Conservation (phyloP, 305 asterid genomes). For the Lippia alba region DNA sequence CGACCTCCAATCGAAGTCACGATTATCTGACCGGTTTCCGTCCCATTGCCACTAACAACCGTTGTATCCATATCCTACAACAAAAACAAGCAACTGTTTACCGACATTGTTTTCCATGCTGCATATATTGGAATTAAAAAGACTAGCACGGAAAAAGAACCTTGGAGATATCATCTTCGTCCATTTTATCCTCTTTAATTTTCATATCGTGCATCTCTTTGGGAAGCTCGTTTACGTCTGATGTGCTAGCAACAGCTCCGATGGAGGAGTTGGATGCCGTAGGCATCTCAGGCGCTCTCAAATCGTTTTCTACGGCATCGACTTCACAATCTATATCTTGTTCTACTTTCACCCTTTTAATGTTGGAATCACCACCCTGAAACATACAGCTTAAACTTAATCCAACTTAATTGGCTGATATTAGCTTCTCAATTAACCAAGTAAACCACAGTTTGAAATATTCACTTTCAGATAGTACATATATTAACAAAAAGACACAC, state of each 20-base stretch:
- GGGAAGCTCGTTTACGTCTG: conserved; percentile 65
- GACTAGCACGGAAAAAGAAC: conserved; percentile 35
- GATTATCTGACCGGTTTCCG: conserved; percentile 89
- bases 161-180: conserved; percentile 58
- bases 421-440: conserved; percentile 2
- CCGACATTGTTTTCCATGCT: not conserved
- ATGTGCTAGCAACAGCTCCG: conserved; percentile 50
- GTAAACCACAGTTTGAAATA: conserved; percentile 4
- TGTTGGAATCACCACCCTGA: conserved; percentile 74
- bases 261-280: conserved; percentile 48
- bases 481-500: not conserved
- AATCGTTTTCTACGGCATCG: conserved; percentile 45
- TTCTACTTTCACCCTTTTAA: conserved; percentile 79
- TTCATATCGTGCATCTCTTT: conserved; percentile 84
- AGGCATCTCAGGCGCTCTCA: conserved; percentile 40
- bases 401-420: not conserved
- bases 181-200: conserved; percentile 65
- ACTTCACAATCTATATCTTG: conserved; percentile 54
- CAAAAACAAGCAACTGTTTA: not conserved
- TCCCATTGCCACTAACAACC: conserved; percentile 78
- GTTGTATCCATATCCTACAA: conserved; percentile 80
- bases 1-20: conserved; percentile 77
- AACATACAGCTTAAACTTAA: conserved; percentile 27
- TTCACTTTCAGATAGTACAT: not conserved
- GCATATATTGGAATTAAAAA: not conserved